A percentile compares a stretch with the other conserved stretches of the same genome.
Evolutionary conservation across 2,329 filamentous ascomycete genomes (phyloP).

Genomic region (Penicillium thymicola): DNA sequence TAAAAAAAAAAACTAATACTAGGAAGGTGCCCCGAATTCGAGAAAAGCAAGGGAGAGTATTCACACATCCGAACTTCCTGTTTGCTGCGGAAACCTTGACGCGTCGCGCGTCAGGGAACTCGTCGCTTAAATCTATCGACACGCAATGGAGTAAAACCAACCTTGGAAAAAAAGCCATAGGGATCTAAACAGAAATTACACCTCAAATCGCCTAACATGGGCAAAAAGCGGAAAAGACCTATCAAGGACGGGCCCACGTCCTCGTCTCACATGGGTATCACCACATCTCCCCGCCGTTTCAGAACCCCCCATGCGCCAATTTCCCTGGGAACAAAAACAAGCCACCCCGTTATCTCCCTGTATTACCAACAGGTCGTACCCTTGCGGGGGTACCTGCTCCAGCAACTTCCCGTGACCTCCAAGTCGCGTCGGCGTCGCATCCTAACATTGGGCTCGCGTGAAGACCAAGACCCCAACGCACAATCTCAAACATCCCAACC

Average conservation of each 20-base stretch:
- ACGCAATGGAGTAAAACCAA: not conserved
- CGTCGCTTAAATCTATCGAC: not conserved
- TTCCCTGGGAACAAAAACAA: constrained; percentile 12
- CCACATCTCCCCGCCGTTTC: constrained; percentile 19
- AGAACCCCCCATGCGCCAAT: constrained; percentile 10
- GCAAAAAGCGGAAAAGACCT: constrained; percentile 44
- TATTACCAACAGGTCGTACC: constrained; percentile 66
- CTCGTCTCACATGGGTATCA: constrained; percentile 28
- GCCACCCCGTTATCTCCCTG: constrained; percentile 63
- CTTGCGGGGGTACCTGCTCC: constrained; percentile 68
- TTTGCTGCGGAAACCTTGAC: not conserved
- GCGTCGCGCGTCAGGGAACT: constrained; percentile 2
- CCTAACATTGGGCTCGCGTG: constrained; percentile 25
- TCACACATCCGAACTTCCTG: not conserved
- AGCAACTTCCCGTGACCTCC: constrained; percentile 64
- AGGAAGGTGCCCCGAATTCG: too few relatives aligned
- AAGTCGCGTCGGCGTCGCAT: constrained; percentile 51
- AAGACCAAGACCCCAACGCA: constrained; percentile 1
- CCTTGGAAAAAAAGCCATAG: not conserved
- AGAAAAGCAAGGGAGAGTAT: not conserved
- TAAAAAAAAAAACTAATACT: not conserved
- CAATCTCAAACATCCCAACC: constrained; percentile 5
- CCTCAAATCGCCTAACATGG: constrained; percentile 28
- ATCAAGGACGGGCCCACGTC: constrained; percentile 20
- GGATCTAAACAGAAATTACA: not conserved